These are phyloP conservation scores for Aspergillus avenaceus DNA, from an alignment of 495 filamentous ascomycete genomes.

Conservation along the genomic window DNA sequence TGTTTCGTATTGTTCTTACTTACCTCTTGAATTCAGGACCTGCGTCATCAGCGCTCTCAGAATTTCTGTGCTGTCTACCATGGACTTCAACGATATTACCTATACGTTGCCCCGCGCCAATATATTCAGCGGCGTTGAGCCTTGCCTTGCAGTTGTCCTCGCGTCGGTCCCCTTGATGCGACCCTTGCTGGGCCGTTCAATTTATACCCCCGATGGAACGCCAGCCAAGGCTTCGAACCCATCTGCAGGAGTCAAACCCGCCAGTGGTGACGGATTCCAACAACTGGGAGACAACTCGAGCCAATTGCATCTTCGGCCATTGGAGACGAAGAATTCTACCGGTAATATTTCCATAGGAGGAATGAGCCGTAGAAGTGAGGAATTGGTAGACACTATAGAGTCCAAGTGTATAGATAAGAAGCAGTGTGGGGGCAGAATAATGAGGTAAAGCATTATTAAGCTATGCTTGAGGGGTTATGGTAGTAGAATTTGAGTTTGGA, in stretches of 20 bases:
- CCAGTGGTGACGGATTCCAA: neutral
- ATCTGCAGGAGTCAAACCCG: neutral
- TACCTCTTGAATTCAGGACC: conserved; percentile 5
- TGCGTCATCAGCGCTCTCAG: conserved; percentile 16
- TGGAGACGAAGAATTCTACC: conserved; percentile 10
- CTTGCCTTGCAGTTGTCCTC: conserved; percentile 19
- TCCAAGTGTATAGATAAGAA: no score
- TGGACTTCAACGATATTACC: conserved; percentile 15
- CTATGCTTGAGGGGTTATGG: no score
- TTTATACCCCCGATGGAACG: neutral
- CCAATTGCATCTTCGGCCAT: conserved; percentile 9
- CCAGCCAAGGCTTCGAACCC: neutral
- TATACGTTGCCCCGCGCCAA: conserved; percentile 12
- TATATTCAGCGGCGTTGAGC: conserved; percentile 19
- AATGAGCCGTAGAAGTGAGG: no score
- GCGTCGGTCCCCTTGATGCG: conserved; percentile 20
- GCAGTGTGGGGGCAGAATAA: no score
- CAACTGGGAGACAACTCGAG: conserved; percentile 7
- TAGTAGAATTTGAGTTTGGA: no score
- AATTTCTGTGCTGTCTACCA: conserved; percentile 10
- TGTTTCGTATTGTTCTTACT: no score
- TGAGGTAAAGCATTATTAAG: no score
- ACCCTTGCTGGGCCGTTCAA: conserved; percentile 10
- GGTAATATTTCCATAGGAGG: no score
- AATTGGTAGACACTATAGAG: no score